Evolutionary conservation across 1,139 yeast species (phyloP), one percentile per base, ranked within the genome.

Genomic region (Ogataea hybrid): DNA sequence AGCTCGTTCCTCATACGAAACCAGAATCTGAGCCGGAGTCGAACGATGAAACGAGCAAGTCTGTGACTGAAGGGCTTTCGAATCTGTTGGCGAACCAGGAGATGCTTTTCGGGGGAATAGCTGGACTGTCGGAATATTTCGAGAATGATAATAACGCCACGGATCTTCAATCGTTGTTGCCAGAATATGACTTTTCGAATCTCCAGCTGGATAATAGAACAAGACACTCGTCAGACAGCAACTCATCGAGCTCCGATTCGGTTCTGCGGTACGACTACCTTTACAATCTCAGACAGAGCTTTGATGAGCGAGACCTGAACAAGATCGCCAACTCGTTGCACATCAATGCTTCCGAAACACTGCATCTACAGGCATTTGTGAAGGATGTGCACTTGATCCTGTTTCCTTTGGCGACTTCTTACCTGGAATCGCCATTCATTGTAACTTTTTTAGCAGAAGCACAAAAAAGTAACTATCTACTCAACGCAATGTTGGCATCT

Each of bases 401-500:
- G 15, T 56, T 58, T 49, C 70, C 70, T 2, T 53, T 64, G 21
- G 54, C 63, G 3, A 43, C 53, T 3, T 52, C 59, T 3, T 56
- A 59, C 28, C 51, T 62, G 23, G 57, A 61, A 15, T 59, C 61
- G 14, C 56, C 67, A 2, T 58, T 61, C 35, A 64, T 64, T 28
- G 78, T 73, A 41, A 65, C 76, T 11, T 61, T 79, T 9, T 57
- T 79, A 27, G 59, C 62, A 29, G 70, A 73, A 46, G 79, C 81
- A 0, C 62, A 70, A 8, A 59, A 67, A 12, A 76, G 75, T 42
- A 65, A 77, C 0, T 77, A 73, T 53, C 56, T 78, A 9, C 60
- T 77, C 30, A 77, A 81, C 25, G 81, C 83, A 0, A 70, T 79
- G 47, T 58, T 79, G 25, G 78, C 83, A 1, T 73, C 77, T 32